Evolutionary conservation across 768 basidiomycete genomes (phyloP), one percentile per base, ranked within the genome.

Genomic region (Termitomyces heimii): DNA sequence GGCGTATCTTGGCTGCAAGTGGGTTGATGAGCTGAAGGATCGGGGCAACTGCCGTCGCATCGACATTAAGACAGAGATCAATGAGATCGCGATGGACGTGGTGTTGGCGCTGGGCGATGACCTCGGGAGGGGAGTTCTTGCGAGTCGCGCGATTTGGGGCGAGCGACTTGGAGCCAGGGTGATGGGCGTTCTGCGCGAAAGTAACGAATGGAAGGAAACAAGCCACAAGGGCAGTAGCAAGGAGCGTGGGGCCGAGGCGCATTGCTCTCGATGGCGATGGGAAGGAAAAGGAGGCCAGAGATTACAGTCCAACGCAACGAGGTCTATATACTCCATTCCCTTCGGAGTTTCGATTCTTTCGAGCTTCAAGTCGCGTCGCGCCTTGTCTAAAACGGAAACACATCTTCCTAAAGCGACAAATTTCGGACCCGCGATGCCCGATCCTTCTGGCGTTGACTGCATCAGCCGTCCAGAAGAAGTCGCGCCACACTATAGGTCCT

Each of bases 331-430:
- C 45, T 12, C 47, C 42, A 54, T 12, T 20, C 2, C 31, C 20
- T 45, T 53, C 62, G 63, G 63, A 65, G 63, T 59, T 63, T 63
- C 47, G 59, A 63, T 62, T 32, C 20, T 49, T 55, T 45, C 52
- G 51, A 60, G 46, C 52, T 40, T 46, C 39, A 42, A 57, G 60
- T 46, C 53, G 54, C 40, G 57, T 51, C n/a, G 20, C 20, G 20
- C 24, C 43, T 9, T 31, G 13, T 57, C 62, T 5, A 40, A 62
- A 60, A 53, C 24, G 39, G 62, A 40, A 60, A 29, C 31, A 39
- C 14, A 48, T 31, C 39, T 62, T 53, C 61, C 61, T 48, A 54
- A 52, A 35, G 40, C 9, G 51, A 32, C 20, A 18, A 37, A 28
- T 60, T 26, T 22, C 35, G n/a, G 45, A 44, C 18, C 44, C 43